These are phyloP conservation scores for Arabidopsis lyrata DNA, from an alignment of 441 rosid genomes.

Conservation along the genomic window DNA sequence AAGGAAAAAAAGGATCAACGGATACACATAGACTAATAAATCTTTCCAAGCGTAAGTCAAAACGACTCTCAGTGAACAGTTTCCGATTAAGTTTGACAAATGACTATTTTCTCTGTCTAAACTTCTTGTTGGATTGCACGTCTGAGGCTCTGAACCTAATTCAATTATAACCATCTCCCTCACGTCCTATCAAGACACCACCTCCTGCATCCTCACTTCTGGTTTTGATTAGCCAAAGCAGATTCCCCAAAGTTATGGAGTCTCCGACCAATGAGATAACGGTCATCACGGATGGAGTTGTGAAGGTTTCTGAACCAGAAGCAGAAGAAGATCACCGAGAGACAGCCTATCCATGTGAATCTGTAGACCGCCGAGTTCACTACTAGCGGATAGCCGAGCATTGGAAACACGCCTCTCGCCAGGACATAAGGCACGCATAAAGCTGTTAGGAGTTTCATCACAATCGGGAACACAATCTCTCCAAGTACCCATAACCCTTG, in stretches of 20 bases:
- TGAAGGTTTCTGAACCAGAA: conserved; percentile 98
- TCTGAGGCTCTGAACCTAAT: conserved; percentile 70
- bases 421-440: conserved; percentile 89
- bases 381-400: conserved; percentile 84
- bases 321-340: conserved; percentile 67
- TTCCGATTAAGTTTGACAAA: not conserved
- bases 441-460: conserved; percentile 94
- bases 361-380: conserved; percentile 95
- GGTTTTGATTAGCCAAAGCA: conserved; percentile 26
- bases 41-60: too few species aligned
- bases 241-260: conserved; percentile 85
- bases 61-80: too few species aligned
- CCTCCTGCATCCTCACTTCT: conserved; percentile 29
- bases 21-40: too few species aligned
- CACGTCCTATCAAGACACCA: conserved; percentile 47
- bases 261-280: conserved; percentile 88
- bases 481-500: conserved; percentile 92
- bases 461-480: conserved; percentile 88
- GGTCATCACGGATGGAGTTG: conserved; percentile 95
- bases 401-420: conserved; percentile 92
- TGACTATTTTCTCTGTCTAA: conserved; percentile 22
- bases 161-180: conserved; percentile 62
- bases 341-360: conserved; percentile 95
- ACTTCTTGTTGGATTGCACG: conserved; percentile 52
- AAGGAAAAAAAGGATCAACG: too few species aligned